Evolutionary conservation across 75 land plant genomes (phyloP).

Genomic region (Cryptomeria japonica): DNA sequence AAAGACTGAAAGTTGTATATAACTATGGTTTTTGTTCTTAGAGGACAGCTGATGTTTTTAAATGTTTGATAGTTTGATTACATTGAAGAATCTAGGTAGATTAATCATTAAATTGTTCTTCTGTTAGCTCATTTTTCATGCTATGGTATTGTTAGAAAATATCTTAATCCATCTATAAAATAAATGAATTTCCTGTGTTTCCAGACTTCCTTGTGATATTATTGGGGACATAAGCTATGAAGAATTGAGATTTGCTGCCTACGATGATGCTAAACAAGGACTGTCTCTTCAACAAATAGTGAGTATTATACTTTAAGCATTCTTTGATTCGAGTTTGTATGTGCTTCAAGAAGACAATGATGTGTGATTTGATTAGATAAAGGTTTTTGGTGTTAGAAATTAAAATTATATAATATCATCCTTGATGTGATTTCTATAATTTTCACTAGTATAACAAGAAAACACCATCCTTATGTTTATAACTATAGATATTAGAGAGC

Average conservation of each 20-base stretch:
- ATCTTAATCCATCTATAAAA: too few species aligned
- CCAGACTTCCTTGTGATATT: slow-evolving; percentile 74
- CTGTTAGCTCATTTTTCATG: not conserved
- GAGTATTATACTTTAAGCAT: slow-evolving; percentile 18
- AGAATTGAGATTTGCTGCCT: slow-evolving; percentile 68
- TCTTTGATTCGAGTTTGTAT: not conserved
- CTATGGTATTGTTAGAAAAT: not conserved
- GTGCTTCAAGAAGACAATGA: not conserved
- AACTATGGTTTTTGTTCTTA: not conserved
- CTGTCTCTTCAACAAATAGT: slow-evolving; percentile 58
- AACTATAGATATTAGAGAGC: not conserved
- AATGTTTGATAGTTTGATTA: not conserved
- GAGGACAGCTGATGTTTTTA: not conserved
- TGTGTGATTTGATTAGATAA: not conserved
- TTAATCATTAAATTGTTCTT: not conserved
- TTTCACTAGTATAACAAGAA: not conserved
- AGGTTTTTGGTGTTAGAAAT: not conserved
- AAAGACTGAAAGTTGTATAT: not conserved
- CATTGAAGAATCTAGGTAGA: not conserved
- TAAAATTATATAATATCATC: not conserved
- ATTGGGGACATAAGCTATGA: slow-evolving; percentile 74
- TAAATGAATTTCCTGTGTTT: not conserved
- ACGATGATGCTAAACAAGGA: slow-evolving; percentile 65
- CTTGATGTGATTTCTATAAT: not conserved
- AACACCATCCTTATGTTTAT: not conserved